Evolutionary conservation across 306 rosid genomes (phyloP).

Genomic region (Castanopsis chinensis): DNA sequence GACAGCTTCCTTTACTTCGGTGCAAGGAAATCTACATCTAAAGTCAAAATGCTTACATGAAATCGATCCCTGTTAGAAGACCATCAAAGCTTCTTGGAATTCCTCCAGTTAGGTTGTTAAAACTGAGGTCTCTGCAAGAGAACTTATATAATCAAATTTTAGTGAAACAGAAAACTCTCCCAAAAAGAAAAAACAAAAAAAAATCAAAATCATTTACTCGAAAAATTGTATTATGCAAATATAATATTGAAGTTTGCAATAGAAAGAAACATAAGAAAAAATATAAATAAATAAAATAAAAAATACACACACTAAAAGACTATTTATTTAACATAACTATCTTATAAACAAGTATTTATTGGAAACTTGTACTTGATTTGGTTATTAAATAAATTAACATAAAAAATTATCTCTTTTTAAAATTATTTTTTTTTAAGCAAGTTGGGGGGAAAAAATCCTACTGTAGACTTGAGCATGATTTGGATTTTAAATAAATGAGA

Average conservation of each 20-base stretch:
- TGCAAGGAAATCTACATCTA: background rate
- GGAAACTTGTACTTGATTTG: too few relatives aligned
- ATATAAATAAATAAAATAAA: background rate
- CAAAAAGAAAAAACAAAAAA: background rate
- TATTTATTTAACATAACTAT: too few relatives aligned
- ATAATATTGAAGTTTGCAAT: background rate
- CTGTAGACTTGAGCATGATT: too few relatives aligned
- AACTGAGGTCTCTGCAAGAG: slow-evolving; percentile 80
- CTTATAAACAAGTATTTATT: too few relatives aligned
- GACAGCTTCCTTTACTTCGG: too few relatives aligned
- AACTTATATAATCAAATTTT: background rate
- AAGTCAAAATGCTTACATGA: slow-evolving; percentile 47
- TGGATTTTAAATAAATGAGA: too few relatives aligned
- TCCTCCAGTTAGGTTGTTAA: slow-evolving; percentile 57
- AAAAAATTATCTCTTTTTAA: too few relatives aligned
- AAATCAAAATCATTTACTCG: background rate
- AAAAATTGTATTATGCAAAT: background rate
- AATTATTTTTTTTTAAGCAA: too few relatives aligned
- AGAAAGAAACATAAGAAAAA: background rate
- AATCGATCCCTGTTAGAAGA: background rate
- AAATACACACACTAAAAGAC: too few relatives aligned
- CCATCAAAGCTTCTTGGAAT: slow-evolving; percentile 41
- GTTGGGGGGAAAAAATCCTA: too few relatives aligned
- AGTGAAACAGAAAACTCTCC: background rate
- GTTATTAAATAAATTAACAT: too few relatives aligned